Conservation (phyloP, 768 basidiomycete species). For the Macrolepiota dolichaula region DNA sequence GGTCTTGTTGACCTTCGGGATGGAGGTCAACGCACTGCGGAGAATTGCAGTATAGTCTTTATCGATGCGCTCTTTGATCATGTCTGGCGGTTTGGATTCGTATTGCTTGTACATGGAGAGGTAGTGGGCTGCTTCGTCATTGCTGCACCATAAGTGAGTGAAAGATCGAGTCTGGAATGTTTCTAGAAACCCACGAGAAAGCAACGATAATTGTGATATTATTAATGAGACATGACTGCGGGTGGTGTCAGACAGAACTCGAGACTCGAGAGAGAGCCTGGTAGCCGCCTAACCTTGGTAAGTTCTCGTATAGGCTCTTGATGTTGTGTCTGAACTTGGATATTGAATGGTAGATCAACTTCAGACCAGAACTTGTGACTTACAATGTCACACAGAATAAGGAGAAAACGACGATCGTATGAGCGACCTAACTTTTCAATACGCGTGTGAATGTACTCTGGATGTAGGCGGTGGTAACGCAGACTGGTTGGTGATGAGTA, state of each 20-base stretch:
- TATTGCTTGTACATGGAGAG: slow-evolving; percentile 89
- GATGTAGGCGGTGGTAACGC: slow-evolving; percentile 93
- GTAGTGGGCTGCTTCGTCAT: slow-evolving; percentile 91
- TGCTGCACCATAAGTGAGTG: slow-evolving; percentile 36
- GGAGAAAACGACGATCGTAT: slow-evolving; percentile 81
- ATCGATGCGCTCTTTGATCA: slow-evolving; percentile 93
- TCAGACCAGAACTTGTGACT: slow-evolving; percentile 23
- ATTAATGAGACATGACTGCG: slow-evolving; percentile 82
- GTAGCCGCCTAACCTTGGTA: slow-evolving; percentile 58
- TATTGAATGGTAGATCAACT: neutral
- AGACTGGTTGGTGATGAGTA: slow-evolving; percentile 44
- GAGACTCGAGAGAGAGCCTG: too few species aligned
- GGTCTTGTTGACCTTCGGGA: slow-evolving; percentile 95
- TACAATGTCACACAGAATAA: slow-evolving; percentile 91
- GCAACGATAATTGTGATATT: slow-evolving; percentile 89
- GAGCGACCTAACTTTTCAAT: slow-evolving; percentile 82
- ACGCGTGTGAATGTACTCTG: slow-evolving; percentile 91
- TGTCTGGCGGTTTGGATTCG: slow-evolving; percentile 88
- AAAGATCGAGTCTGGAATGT: neutral
- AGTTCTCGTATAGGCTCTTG: slow-evolving; percentile 89
- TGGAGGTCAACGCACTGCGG: slow-evolving; percentile 78
- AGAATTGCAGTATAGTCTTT: slow-evolving; percentile 84
- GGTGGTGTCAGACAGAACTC: slow-evolving; percentile 4
- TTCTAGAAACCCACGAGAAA: slow-evolving; percentile 55
- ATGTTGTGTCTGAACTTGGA: slow-evolving; percentile 71